Evolutionary conservation across 2,329 filamentous ascomycete species (phyloP).

Genomic region (Xylariaceae sp.): DNA sequence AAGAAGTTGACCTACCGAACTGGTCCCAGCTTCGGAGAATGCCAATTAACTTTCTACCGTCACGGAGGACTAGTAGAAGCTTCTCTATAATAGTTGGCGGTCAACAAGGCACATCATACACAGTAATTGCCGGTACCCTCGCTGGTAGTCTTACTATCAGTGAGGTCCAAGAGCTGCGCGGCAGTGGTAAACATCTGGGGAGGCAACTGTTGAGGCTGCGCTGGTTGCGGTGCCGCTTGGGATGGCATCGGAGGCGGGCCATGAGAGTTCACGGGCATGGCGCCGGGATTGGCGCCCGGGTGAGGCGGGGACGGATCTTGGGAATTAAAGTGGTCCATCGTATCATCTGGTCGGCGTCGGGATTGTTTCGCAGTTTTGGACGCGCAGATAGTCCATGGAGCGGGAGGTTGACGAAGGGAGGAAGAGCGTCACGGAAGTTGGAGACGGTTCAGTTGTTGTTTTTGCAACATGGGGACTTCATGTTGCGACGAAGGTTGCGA

Average conservation of each 20-base stretch:
- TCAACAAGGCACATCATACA: conserved; percentile 20
- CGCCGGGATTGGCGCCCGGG: conserved; percentile 31
- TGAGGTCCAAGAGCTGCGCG: conserved; percentile 89
- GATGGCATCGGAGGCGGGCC: conserved; percentile 10
- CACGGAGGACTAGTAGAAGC: conserved; percentile 82
- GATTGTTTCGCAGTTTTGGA: conserved; percentile 5
- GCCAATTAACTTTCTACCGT: conserved; percentile 89
- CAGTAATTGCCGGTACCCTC: conserved; percentile 2
- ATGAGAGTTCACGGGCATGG: conserved; percentile 7
- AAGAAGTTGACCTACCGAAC: conserved; percentile 61
- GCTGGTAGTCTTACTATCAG: conserved; percentile 69
- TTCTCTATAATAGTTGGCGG: conserved; percentile 62
- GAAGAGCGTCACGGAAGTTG: not conserved
- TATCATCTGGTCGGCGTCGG: conserved; percentile 27
- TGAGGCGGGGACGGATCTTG: conserved; percentile 41
- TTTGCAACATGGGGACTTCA: conserved; percentile 9
- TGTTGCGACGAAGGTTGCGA: not conserved
- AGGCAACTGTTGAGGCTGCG: conserved; percentile 59
- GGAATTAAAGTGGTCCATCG: conserved; percentile 51
- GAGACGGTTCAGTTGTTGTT: not conserved
- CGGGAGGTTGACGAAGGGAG: not conserved
- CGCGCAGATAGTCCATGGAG: conserved; percentile 25
- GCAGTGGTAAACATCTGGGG: conserved; percentile 99
- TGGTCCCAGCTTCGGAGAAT: conserved; percentile 96
- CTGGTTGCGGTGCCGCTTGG: conserved; percentile 24